Base-by-base conservation (phyloP, 345 rosid species). In the Moricandia arvensis region DNA sequence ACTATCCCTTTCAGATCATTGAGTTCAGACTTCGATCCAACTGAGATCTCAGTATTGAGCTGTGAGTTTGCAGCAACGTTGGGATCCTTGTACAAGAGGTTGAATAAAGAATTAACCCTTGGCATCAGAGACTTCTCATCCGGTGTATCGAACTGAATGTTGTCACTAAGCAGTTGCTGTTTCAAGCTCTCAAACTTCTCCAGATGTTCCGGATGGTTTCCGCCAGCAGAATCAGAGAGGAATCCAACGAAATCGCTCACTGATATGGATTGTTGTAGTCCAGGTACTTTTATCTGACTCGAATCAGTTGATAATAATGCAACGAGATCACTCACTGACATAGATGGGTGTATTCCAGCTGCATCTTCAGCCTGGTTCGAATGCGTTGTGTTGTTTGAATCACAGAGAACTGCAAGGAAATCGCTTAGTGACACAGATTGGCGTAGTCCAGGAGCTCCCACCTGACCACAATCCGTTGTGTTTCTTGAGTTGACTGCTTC, bases 121-220 rank as follows among this genome's bases (percentile, higher is more conserved):
- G 99, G 87, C 96, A 96, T 96, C 29, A 96, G 93, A 76, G 85
- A 87, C 76, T 91, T 90, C 85, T 96, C 99, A 72, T 96, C 99
- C 47, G 97, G 88, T 57, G 93, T 47, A 57, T 89, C 79, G 21
- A 82, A 77, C 67, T 93, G 99, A 71, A 84, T 85, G 38, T 66
- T 78, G 75, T 96, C 99, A 65, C 90, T 89, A 15, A 96, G 89
- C 62, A 96, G 85, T 72, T 86, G 92, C 77, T 89, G 95, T 12
- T 93, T 90, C 71, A 96, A 81, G 80, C 80, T 89, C 84, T 90
- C 94, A 69, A 96, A 79, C 38, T 86, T 85, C 60, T 79, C 90
- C 68, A 74, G 78, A 81, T 82, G 74, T 47, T 83, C 95, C 35
- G 81, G 78, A 57, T 83, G 82, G 81, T 81, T 84, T 62, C 84